Conservation (phyloP, 139 green algal genomes). For the Volvox reticuliferus region DNA sequence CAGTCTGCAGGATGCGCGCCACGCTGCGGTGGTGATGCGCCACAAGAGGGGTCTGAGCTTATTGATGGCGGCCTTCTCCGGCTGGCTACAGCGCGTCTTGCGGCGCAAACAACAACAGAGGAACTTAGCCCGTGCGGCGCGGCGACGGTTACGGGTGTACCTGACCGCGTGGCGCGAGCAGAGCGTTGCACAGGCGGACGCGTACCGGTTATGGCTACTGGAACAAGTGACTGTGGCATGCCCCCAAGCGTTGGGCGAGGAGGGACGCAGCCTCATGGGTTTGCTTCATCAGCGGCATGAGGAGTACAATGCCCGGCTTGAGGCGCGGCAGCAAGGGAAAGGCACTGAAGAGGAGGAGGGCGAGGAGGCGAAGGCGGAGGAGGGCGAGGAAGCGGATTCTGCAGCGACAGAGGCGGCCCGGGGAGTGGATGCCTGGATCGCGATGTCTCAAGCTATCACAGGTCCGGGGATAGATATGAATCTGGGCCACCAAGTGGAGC, state of each 20-base stretch:
- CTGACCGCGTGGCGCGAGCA: constrained; percentile 15
- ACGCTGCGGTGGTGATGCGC: no score
- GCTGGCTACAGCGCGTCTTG: background rate
- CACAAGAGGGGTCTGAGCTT: background rate
- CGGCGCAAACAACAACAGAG: background rate
- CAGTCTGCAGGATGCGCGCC: background rate
- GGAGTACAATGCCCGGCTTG: background rate
- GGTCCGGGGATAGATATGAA: background rate
- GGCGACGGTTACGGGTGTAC: constrained; percentile 13
- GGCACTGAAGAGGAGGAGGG: background rate
- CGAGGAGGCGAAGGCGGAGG: background rate
- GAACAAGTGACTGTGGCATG: background rate
- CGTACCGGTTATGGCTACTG: constrained; percentile 15
- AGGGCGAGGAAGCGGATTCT: background rate
- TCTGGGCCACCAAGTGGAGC: background rate
- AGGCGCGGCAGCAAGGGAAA: background rate
- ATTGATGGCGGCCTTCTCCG: background rate
- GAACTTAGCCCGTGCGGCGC: background rate
- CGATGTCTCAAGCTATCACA: background rate
- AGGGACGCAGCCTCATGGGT: background rate
- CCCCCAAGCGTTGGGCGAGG: background rate
- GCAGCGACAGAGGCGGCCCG: no score
- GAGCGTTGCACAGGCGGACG: background rate
- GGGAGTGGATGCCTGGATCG: background rate
- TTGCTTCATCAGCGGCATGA: background rate